Percentiles rank a stretch among this genome's conserved stretches.
These are phyloP conservation scores for Ceratobasidium sp. DNA, from an alignment of 1,284 basidiomycete genomes.

Conservation along the genomic window DNA sequence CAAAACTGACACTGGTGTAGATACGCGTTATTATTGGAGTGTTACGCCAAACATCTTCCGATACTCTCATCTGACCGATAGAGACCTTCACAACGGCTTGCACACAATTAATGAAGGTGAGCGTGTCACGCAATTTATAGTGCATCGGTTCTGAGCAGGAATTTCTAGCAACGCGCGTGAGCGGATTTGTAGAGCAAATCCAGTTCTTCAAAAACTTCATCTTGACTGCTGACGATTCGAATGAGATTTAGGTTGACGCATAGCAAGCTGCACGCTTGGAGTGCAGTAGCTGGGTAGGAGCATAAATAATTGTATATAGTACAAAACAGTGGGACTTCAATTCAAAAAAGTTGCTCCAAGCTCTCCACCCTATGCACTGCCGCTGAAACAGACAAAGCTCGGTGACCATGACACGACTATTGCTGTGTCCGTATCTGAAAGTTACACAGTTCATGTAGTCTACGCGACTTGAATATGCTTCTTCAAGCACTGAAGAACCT, in stretches of 20 bases:
- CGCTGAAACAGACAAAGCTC: not conserved
- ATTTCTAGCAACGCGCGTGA: constrained; percentile 46
- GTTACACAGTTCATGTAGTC: not conserved
- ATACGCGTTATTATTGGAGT: constrained; percentile 68
- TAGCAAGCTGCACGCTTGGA: too few relatives aligned
- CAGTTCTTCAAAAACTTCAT: constrained; percentile 58
- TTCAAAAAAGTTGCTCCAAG: not conserved
- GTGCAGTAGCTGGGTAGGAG: too few relatives aligned
- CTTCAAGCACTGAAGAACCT: constrained; percentile 70
- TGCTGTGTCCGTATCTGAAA: too few relatives aligned
- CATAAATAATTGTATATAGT: too few relatives aligned
- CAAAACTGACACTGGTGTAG: constrained; percentile 52
- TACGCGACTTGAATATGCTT: constrained; percentile 58
- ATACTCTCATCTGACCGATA: constrained; percentile 57
- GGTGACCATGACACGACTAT: too few relatives aligned
- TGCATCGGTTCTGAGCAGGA: not conserved
- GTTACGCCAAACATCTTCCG: constrained; percentile 68
- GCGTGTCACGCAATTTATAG: constrained; percentile 28
- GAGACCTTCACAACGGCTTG: constrained; percentile 56
- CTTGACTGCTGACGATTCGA: constrained; percentile 54
- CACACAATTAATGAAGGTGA: constrained; percentile 77
- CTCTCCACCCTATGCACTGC: not conserved
- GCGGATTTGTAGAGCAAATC: constrained; percentile 54
- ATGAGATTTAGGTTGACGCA: constrained; percentile 11
- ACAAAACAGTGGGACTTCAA: not conserved